Evolutionary conservation across 2,329 filamentous ascomycete species (phyloP).

Genomic region (Blumeria hordei): DNA sequence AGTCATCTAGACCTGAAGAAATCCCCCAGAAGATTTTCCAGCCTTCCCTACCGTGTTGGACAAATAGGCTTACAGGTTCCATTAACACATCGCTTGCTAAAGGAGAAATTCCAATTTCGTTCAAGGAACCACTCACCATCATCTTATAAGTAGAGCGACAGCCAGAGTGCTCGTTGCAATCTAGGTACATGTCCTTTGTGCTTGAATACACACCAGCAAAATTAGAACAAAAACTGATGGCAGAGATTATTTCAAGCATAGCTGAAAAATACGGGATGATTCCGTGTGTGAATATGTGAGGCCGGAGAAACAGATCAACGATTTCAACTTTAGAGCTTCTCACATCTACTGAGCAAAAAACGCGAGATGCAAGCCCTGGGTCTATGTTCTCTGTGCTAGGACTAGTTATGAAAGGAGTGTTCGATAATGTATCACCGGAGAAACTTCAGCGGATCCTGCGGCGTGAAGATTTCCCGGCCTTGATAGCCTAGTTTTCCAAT

Average conservation of each 20-base stretch:
- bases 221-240: background rate
- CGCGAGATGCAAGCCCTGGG: background rate
- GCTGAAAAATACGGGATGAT: background rate
- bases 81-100: background rate
- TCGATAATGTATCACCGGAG: background rate
- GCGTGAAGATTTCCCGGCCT: background rate
- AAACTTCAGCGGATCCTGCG: background rate
- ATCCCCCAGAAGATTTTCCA: background rate
- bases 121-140: background rate
- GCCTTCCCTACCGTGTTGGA: background rate
- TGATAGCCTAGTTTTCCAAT: background rate
- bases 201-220: background rate
- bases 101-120: background rate
- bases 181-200: background rate
- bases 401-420: background rate
- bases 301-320: background rate
- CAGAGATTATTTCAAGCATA: background rate
- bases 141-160: background rate
- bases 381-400: background rate
- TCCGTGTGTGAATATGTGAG: background rate
- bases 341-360: background rate
- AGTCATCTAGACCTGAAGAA: background rate
- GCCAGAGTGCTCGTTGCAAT: background rate
- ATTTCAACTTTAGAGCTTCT: background rate
- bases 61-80: background rate